Evolutionary conservation across 2,329 filamentous ascomycete genomes (phyloP), one percentile per base, ranked within the genome.

Genomic region (Stachybotrys echinatus): DNA sequence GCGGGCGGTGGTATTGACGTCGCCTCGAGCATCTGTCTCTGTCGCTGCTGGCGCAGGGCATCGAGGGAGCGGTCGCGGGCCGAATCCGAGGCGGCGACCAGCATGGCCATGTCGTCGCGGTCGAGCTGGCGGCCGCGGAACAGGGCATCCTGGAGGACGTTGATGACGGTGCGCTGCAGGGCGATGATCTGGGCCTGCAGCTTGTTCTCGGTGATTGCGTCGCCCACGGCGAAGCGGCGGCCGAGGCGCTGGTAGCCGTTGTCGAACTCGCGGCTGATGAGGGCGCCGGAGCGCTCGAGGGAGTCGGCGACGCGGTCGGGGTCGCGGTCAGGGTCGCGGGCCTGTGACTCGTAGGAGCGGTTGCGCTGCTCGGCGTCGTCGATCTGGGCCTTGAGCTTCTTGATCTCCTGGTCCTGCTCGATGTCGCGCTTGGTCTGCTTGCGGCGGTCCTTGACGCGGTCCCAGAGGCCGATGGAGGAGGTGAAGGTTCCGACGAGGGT

Each of bases 401-500:
- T 55, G 6, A 61, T 61, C 43, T 61, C 58, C 8, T 61, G 54
- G 20, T 61, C 58, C 49, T 61, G 58, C 3, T 54, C 55, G 3
- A 51, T 58, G 52, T 61, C 58, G 42, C 58, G 57, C 6, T 44
- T 45, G 7, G 50, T 23, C 21, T 61, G 58, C 31, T 59, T 58
- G 18, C 58, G 56, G 20, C 47, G 53, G 38, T 59, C 52, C 12
- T 61, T 61, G 45, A 61, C 52, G 6, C 57, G 55, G 31, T 61
- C 58, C 50, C 54, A 61, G 3, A 61, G 58, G n/a, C 58, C 58
- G 44, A 61, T 59, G 0, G 58, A 61, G 3, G 58, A 61, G 10
- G 56, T 61, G 38, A 61, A 61, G 4, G 58, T 61, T 22, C 58
- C 58, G 39, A 59, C 58, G 6, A 61, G 54, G 7, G 58, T 61